phyloP scores from a whole-genome alignment of 148 eudicot species.

The Rhododendron williamsianum region DNA sequence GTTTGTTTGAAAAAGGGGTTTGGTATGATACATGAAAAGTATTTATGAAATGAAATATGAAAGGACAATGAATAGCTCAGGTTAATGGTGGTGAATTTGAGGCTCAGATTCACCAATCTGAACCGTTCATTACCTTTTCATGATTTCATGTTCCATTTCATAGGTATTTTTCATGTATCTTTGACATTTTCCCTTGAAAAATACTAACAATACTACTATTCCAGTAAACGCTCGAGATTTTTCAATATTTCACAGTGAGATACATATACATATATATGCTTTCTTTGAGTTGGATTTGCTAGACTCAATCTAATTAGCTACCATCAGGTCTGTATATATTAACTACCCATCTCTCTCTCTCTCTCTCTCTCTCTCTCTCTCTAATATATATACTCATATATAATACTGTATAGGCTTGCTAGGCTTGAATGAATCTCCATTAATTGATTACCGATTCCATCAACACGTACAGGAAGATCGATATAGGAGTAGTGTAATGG shows the following conservation, averaged over 20 bases:
- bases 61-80: too few relatives aligned
- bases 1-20: background rate
- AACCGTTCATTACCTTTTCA: too few relatives aligned
- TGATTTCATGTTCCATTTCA: too few relatives aligned
- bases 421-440: background rate
- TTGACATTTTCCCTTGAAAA: too few relatives aligned
- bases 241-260: background rate
- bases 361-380: background rate
- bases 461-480: background rate
- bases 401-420: background rate
- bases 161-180: too few relatives aligned
- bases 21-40: too few relatives aligned
- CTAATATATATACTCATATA: background rate
- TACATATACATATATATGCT: background rate
- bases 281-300: background rate
- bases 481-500: background rate
- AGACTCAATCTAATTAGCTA: too few relatives aligned
- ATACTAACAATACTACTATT: background rate
- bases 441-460: background rate
- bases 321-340: too few relatives aligned
- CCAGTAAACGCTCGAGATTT: background rate
- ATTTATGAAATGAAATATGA: too few relatives aligned
- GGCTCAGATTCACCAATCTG: too few relatives aligned
- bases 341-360: background rate
- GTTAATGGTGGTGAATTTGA: too few relatives aligned